A percentile compares a stretch with the other conserved stretches of the same genome.
phyloP scores from a whole-genome alignment of 1,284 basidiomycete genomes.

The Hemileia vastatrix region DNA sequence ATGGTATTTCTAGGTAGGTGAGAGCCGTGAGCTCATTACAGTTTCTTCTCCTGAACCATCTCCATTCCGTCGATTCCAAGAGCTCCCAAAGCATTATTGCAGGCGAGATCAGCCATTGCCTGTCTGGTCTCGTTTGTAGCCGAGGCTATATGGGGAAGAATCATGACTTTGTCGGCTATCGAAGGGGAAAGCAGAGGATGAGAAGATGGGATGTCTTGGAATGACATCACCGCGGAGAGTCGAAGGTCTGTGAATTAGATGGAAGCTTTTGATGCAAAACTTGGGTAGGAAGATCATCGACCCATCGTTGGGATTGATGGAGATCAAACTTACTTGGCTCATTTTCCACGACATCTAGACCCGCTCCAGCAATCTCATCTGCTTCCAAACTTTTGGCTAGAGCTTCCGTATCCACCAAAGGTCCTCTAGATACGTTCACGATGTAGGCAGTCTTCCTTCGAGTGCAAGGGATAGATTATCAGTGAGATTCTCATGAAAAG shows the following conservation, averaged over 20 bases:
- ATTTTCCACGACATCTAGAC: constrained; percentile 84
- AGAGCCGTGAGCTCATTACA: constrained; percentile 16
- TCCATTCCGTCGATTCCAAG: constrained; percentile 26
- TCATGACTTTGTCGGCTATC: constrained; percentile 55
- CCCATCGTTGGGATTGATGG: no score
- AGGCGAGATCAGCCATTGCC: constrained; percentile 59
- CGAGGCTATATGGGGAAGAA: constrained; percentile 82
- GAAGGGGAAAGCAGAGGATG: constrained; percentile 34
- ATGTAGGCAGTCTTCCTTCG: constrained; percentile 62
- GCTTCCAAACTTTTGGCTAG: constrained; percentile 66
- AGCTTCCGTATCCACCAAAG: constrained; percentile 58
- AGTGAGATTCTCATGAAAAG: neutral
- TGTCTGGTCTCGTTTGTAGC: constrained; percentile 74
- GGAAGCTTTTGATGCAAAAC: no score
- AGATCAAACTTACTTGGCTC: constrained; percentile 71
- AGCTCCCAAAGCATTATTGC: constrained; percentile 32
- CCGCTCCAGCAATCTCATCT: constrained; percentile 78
- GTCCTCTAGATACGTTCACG: constrained; percentile 63
- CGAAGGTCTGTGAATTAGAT: no score
- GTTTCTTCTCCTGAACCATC: constrained; percentile 23
- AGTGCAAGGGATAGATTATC: neutral
- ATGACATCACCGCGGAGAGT: constrained; percentile 61
- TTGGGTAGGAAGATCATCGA: no score
- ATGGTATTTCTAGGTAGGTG: no score
- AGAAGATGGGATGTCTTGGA: constrained; percentile 49